phyloP scores from a whole-genome alignment of 1,284 basidiomycete species.

The Pyrrhoderma noxium region DNA sequence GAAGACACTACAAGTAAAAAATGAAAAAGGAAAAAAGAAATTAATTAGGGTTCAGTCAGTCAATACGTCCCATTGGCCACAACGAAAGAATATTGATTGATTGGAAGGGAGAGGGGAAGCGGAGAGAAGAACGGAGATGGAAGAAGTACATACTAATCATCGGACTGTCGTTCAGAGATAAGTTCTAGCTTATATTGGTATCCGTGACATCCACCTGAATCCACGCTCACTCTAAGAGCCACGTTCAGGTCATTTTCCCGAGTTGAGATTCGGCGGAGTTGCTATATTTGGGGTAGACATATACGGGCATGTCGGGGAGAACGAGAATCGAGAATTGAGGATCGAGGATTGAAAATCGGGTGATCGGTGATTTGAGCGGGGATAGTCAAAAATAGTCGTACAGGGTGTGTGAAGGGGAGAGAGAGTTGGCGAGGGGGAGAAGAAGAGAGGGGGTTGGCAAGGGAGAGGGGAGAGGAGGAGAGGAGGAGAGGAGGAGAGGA shows the following conservation, averaged over 20 bases:
- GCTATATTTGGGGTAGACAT: constrained; percentile 34
- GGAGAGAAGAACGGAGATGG: constrained; percentile 9
- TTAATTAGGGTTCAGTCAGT: no score
- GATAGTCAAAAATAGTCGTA: no score
- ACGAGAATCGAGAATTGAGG: no score
- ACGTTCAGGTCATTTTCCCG: constrained; percentile 52
- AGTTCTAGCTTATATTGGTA: constrained; percentile 89
- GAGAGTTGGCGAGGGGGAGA: no score
- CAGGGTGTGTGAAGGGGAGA: no score
- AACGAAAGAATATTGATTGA: background rate
- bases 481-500: no score
- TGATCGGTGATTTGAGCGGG: no score
- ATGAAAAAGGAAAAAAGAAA: background rate
- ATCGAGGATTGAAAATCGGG: background rate
- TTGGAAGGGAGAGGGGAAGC: constrained; percentile 6
- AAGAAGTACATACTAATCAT: constrained; percentile 68
- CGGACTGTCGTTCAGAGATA: constrained; percentile 46
- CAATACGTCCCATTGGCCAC: no score
- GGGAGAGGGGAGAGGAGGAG: no score
- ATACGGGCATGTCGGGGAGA: no score
- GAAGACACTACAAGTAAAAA: constrained; percentile 42
- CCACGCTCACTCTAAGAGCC: constrained; percentile 71
- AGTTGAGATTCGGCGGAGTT: constrained; percentile 55
- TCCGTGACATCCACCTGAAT: constrained; percentile 88
- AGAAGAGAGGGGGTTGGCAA: no score